Percentiles rank a stretch among this genome's conserved stretches.
phyloP scores from a whole-genome alignment of 768 basidiomycete species.

The Gloeophyllum trabeum region DNA sequence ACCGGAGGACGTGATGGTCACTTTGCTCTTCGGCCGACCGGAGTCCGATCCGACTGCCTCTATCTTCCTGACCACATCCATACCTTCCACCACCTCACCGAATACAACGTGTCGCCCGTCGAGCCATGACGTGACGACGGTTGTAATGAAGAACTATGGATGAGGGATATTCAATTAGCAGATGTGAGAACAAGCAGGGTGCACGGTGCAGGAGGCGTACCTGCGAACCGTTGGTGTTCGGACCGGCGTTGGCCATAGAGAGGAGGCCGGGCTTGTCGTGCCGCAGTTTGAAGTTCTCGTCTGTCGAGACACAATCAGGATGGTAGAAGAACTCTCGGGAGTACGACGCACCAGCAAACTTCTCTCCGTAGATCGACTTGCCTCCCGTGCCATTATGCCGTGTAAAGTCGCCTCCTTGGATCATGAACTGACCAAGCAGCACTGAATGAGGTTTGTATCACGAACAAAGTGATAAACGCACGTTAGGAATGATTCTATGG shows the following conservation, averaged over 20 bases:
- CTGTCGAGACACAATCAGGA: constrained; percentile 16
- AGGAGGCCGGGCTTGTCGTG: constrained; percentile 58
- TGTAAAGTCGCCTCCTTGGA: constrained; percentile 85
- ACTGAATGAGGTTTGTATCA: not conserved
- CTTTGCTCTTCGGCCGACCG: constrained; percentile 13
- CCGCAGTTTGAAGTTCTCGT: constrained; percentile 60
- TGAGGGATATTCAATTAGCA: not conserved
- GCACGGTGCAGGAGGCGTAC: constrained; percentile 17
- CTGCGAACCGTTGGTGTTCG: constrained; percentile 74
- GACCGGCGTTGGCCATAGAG: constrained; percentile 85
- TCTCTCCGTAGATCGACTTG: constrained; percentile 77
- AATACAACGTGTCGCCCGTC: constrained; percentile 64
- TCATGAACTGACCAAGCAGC: constrained; percentile 47
- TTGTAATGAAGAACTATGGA: constrained; percentile 66
- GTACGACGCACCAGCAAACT: constrained; percentile 49
- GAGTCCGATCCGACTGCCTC: constrained; percentile 26
- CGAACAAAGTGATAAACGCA: constrained; percentile 16
- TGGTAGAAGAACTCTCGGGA: not conserved
- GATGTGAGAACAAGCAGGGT: not conserved
- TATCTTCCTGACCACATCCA: constrained; percentile 52
- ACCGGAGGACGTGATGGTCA: constrained; percentile 13
- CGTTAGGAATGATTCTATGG: constrained; percentile 57
- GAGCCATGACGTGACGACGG: constrained; percentile 58
- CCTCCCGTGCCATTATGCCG: constrained; percentile 67
- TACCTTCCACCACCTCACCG: constrained; percentile 54